Evolutionary conservation across 2,329 filamentous ascomycete genomes (phyloP).

Genomic region (Dothidotthia symphoricarpi): DNA sequence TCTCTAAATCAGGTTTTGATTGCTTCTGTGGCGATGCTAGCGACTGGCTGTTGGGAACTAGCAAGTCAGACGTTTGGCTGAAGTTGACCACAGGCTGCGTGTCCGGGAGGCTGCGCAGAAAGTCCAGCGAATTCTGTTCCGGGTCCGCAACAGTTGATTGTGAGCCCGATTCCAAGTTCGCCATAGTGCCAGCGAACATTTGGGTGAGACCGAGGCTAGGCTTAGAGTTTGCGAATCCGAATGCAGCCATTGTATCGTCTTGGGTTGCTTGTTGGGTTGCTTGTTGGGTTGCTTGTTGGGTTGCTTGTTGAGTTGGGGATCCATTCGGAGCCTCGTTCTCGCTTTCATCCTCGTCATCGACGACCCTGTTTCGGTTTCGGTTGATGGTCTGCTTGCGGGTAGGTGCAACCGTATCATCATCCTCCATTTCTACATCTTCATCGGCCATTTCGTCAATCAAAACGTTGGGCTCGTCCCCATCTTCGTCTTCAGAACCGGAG

Average conservation of each 20-base stretch:
- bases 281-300: no score
- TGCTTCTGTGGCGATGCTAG: conserved; percentile 24
- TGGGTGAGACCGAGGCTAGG: conserved; percentile 72
- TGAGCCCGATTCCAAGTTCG: conserved; percentile 53
- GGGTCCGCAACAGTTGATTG: conserved; percentile 31
- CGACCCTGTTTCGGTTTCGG: conserved; percentile 55
- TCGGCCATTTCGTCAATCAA: conserved; percentile 15
- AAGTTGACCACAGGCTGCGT: conserved; percentile 56
- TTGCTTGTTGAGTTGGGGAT: conserved; percentile 23
- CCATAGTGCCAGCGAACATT: conserved; percentile 88
- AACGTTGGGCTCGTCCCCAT: conserved; percentile 13
- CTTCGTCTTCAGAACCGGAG: conserved; percentile 32
- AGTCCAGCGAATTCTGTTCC: conserved; percentile 52
- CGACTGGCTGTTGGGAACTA: conserved; percentile 58
- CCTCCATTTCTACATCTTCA: conserved; percentile 44
- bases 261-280: conserved; percentile 27
- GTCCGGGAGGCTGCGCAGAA: conserved; percentile 53
- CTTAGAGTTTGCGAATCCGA: conserved; percentile 41
- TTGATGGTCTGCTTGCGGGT: conserved; percentile 51
- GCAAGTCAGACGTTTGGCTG: conserved; percentile 60
- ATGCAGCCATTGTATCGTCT: conserved; percentile 39
- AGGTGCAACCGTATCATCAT: conserved; percentile 48
- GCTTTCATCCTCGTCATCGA: conserved; percentile 48
- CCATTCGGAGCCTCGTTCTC: conserved; percentile 18
- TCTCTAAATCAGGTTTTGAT: conserved; percentile 17